phyloP scores from a whole-genome alignment of 2,329 filamentous ascomycete species.

The Colletotrichum cereale region DNA sequence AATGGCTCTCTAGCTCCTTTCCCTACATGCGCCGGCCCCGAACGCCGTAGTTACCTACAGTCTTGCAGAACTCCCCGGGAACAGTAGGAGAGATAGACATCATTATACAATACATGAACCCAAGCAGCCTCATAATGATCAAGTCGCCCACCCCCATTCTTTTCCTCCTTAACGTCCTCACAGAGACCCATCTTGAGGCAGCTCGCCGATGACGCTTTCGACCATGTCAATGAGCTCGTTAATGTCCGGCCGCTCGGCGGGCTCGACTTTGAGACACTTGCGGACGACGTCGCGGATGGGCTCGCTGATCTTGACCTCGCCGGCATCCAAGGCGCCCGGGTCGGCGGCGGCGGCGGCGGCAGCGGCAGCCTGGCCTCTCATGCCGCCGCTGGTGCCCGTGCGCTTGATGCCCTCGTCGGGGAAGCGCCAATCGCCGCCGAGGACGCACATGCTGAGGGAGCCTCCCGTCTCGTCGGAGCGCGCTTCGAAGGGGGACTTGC shows the following conservation, averaged over 20 bases:
- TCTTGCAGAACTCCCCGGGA: conserved; percentile 33
- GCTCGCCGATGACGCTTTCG: conserved; percentile 75
- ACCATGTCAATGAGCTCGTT: conserved; percentile 85
- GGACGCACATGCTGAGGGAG: conserved; percentile 89
- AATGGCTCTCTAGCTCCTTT: conserved; percentile 28
- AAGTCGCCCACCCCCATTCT: neutral
- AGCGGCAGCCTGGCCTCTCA: conserved; percentile 44
- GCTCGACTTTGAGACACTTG: conserved; percentile 88
- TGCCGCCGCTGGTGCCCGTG: conserved; percentile 54
- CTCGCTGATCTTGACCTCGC: conserved; percentile 76
- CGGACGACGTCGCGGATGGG: conserved; percentile 88
- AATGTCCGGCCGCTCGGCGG: conserved; percentile 87
- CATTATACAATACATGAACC: conserved; percentile 30
- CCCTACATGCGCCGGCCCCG: conserved; percentile 31
- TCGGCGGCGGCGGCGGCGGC: conserved; percentile 44
- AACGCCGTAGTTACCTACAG: conserved; percentile 33
- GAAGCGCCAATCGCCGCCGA: conserved; percentile 96
- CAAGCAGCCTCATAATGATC: neutral
- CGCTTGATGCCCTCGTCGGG: conserved; percentile 80
- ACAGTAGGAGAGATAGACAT: conserved; percentile 22
- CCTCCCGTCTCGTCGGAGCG: conserved; percentile 96
- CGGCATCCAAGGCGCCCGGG: conserved; percentile 45
- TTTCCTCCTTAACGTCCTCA: neutral
- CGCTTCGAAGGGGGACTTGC: conserved; percentile 97
- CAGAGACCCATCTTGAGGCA: conserved; percentile 68